Conservation (phyloP, 179 eudicot genomes). For the Monotropa hypopitys region DNA sequence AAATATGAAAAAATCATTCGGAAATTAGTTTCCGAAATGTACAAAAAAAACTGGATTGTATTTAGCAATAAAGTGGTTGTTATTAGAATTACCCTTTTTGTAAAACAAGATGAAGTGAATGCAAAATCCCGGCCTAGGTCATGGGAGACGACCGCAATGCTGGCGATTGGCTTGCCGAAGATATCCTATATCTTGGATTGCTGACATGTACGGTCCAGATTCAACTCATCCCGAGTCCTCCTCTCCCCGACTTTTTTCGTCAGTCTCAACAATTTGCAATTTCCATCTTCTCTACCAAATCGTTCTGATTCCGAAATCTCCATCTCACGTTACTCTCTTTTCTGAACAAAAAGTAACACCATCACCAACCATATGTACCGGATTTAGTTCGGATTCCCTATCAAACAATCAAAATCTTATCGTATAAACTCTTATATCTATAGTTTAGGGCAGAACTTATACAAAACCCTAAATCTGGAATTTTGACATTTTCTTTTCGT, state of each 20-base stretch:
- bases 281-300: background rate
- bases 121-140: background rate
- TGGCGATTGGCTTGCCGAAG: background rate
- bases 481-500: background rate
- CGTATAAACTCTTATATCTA: conserved; percentile 7
- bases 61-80: no score
- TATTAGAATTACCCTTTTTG: no score
- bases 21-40: no score
- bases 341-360: background rate
- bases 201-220: conserved; percentile 33
- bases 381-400: background rate
- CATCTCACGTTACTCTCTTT: background rate
- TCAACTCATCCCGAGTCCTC: background rate
- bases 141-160: background rate
- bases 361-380: background rate
- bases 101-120: no score
- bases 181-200: conserved; percentile 11
- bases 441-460: background rate
- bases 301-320: background rate
- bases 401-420: background rate
- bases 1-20: no score
- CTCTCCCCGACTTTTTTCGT: background rate
- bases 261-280: background rate
- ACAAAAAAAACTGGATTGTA: no score
- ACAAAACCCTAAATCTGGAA: conserved; percentile 11